Evolutionary conservation across 306 rosid species (phyloP).

Genomic region (barrel medic (Medicago truncatula)): MtrunA17r5.0-ANR NC_053046.1:5893501-5894000

Average conservation of each 20-base stretch:
- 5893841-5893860: constrained; percentile 58
- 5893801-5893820: constrained; percentile 53
- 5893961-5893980: constrained; percentile 55
- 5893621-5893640: background rate
- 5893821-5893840: constrained; percentile 65
- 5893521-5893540: background rate
- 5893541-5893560: too few relatives aligned
- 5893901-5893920: constrained; percentile 36
- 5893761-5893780: background rate
- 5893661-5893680: too few relatives aligned
- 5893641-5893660: background rate
- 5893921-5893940: constrained; percentile 48
- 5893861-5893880: constrained; percentile 44
- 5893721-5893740: background rate
- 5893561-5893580: too few relatives aligned
- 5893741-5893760: background rate
- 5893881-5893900: constrained; percentile 52
- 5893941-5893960: constrained; percentile 54
- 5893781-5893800: constrained; percentile 42
- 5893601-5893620: background rate
- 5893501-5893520: too few relatives aligned
- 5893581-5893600: background rate
- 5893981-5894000: constrained; percentile 44
- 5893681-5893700: too few relatives aligned
- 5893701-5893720: background rate